Conservation (phyloP, 2,329 filamentous ascomycete genomes). For the Coniochaeta pulveracea region DNA sequence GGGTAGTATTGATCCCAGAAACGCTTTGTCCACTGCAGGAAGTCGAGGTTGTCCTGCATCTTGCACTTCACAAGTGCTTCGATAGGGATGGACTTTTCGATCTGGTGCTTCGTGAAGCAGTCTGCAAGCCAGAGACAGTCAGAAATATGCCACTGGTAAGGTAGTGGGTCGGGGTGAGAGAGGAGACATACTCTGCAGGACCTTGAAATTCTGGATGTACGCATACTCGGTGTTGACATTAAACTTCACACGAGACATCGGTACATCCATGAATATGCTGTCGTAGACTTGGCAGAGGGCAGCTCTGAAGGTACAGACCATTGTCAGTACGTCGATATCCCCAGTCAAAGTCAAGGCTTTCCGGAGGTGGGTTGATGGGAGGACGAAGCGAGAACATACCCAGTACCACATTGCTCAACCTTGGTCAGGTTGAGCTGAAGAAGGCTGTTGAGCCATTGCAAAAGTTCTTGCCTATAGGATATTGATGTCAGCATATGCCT, state of each 20-base stretch:
- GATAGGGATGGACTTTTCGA: conserved; percentile 86
- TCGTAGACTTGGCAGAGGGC: conserved; percentile 96
- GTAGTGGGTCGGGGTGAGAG: conserved; percentile 4
- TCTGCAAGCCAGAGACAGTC: conserved; percentile 49
- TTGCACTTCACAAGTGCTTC: conserved; percentile 91
- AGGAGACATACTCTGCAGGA: conserved; percentile 69
- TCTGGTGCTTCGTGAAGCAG: conserved; percentile 70
- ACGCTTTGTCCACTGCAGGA: conserved; percentile 90
- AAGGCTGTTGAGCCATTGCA: conserved; percentile 94
- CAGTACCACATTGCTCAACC: conserved; percentile 97
- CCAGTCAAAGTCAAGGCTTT: conserved; percentile 6
- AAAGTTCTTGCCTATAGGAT: conserved; percentile 72
- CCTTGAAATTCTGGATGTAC: conserved; percentile 97
- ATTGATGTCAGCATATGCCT: conserved; percentile 9
- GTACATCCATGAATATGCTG: conserved; percentile 91
- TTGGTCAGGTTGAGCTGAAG: conserved; percentile 97
- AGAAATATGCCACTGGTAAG: conserved; percentile 3
- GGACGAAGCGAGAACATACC: conserved; percentile 55
- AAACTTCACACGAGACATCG: conserved; percentile 96
- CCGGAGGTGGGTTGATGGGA: conserved; percentile 22
- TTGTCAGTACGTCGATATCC: conserved; percentile 8
- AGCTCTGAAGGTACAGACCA: conserved; percentile 46
- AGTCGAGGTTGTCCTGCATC: conserved; percentile 99
- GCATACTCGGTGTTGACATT: conserved; percentile 95
- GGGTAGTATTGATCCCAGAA: conserved; percentile 99